These are phyloP conservation scores for Helminthosporium solani DNA, from an alignment of 2,329 filamentous ascomycete species.

Conservation along the genomic window DNA sequence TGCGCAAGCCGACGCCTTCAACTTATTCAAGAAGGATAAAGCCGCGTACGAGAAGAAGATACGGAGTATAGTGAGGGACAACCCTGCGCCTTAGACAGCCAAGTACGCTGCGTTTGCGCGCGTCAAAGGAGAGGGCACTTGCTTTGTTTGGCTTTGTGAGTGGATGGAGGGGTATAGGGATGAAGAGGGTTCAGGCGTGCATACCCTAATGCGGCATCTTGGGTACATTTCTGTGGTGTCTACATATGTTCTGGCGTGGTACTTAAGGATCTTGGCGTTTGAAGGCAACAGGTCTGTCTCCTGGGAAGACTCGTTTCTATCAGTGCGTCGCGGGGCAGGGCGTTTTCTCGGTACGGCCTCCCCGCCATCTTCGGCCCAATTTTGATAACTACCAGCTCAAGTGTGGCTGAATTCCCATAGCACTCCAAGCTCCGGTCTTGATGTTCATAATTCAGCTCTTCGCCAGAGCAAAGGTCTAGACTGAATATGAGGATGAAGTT, in stretches of 20 bases:
- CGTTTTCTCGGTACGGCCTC: neutral
- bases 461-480: no score
- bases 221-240: neutral
- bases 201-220: neutral
- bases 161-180: neutral
- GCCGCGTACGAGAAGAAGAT: constrained; percentile 87
- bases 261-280: constrained; percentile 4
- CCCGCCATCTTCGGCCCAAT: neutral
- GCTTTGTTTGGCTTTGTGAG: neutral
- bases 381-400: neutral
- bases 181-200: neutral
- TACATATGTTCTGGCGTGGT: neutral
- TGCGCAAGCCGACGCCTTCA: constrained; percentile 95
- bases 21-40: constrained; percentile 89
- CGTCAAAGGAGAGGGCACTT: neutral
- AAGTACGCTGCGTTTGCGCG: neutral
- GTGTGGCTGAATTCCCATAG: no score
- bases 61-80: constrained; percentile 82
- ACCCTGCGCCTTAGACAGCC: constrained; percentile 66
- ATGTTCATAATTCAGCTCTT: no score
- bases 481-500: no score
- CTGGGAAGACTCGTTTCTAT: neutral
- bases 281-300: constrained; percentile 1
- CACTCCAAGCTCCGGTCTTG: no score
- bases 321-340: neutral